These are phyloP conservation scores for Moesziomyces antarcticus DNA, from an alignment of 1,284 basidiomycete species.

Conservation along the genomic window DNA sequence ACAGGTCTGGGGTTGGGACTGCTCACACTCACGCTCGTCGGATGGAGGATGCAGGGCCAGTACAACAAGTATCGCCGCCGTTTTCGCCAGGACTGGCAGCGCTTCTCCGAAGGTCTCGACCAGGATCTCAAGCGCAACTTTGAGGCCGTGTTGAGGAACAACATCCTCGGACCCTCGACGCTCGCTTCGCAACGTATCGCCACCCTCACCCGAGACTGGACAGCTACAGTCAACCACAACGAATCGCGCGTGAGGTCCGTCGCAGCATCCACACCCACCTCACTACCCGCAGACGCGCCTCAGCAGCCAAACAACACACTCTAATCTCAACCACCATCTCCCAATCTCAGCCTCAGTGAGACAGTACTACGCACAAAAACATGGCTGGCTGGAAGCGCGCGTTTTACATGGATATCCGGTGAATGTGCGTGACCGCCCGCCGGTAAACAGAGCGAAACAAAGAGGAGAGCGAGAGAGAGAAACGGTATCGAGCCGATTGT, in stretches of 20 bases:
- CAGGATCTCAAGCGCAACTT: slow-evolving; percentile 47
- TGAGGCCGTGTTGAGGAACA: slow-evolving; percentile 12
- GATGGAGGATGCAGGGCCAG: slow-evolving; percentile 66
- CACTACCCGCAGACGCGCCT: background rate
- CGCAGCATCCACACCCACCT: background rate
- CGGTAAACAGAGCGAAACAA: slow-evolving; percentile 2
- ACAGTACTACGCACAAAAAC: background rate
- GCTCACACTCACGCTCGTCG: slow-evolving; percentile 56
- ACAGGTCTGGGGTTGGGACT: slow-evolving; percentile 60
- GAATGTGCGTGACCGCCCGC: background rate
- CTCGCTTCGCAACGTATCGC: slow-evolving; percentile 21
- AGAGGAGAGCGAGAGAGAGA: slow-evolving; percentile 4
- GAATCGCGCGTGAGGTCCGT: slow-evolving; percentile 6
- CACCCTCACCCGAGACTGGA: slow-evolving; percentile 14
- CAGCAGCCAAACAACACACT: background rate
- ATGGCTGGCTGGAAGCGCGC: background rate
- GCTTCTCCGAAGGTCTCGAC: slow-evolving; percentile 51
- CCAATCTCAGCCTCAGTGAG: background rate
- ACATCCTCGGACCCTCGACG: slow-evolving; percentile 25
- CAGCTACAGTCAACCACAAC: slow-evolving; percentile 2
- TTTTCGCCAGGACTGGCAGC: slow-evolving; percentile 66
- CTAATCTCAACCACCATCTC: background rate
- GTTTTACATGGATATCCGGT: background rate
- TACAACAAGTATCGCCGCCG: slow-evolving; percentile 61
- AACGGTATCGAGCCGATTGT: slow-evolving; percentile 4